Evolutionary conservation across 129 eudicot species (phyloP).

Genomic region (Centrapalus pauciflorus): DNA sequence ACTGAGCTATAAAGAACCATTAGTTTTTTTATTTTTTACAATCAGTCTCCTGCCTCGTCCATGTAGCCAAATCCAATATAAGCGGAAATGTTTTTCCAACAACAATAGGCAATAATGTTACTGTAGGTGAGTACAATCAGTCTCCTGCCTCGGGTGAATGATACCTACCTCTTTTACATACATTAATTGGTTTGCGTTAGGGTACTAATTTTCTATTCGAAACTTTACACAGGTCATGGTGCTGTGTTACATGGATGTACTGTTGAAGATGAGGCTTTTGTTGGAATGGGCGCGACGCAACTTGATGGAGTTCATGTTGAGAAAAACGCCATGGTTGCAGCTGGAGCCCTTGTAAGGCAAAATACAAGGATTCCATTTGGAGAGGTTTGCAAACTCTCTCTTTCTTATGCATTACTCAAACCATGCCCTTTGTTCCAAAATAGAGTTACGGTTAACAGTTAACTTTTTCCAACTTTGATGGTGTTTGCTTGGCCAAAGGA

Average conservation of each 20-base stretch:
- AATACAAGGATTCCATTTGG: constrained; percentile 80
- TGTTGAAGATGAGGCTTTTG: constrained; percentile 85
- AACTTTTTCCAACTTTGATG: too few relatives aligned
- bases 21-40: too few relatives aligned
- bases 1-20: too few relatives aligned
- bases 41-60: too few relatives aligned
- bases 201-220: constrained; percentile 10
- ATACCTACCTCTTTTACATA: neutral
- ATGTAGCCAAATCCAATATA: constrained; percentile 85
- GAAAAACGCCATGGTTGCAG: constrained; percentile 93
- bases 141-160: neutral
- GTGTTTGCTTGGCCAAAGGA: too few relatives aligned
- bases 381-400: constrained; percentile 88
- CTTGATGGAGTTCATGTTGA: constrained; percentile 87
- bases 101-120: constrained; percentile 83
- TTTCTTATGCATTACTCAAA: too few relatives aligned
- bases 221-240: constrained; percentile 70
- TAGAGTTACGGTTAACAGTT: too few relatives aligned
- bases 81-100: constrained; percentile 90
- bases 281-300: constrained; percentile 94
- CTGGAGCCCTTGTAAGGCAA: constrained; percentile 87
- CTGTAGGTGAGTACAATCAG: constrained; percentile 80
- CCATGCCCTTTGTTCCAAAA: too few relatives aligned
- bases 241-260: constrained; percentile 87
- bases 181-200: constrained; percentile 2